Conservation (phyloP, 2,329 filamentous ascomycete genomes). For the Thielaviopsis ethacetica region DNA sequence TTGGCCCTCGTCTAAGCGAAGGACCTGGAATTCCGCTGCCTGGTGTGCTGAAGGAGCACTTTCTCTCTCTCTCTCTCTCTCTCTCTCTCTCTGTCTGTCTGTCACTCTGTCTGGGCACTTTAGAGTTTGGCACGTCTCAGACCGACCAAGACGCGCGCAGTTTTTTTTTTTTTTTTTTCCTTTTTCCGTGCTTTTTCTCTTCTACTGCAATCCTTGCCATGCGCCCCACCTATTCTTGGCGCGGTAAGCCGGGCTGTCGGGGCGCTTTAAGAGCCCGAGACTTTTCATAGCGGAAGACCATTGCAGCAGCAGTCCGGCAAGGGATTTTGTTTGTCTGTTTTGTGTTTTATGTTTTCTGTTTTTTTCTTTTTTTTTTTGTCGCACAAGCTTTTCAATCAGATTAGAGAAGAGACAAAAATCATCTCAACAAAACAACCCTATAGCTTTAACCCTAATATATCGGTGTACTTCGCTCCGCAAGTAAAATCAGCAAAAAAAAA, state of each 20-base stretch:
- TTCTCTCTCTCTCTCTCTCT: too few species aligned
- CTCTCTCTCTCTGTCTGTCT: too few species aligned
- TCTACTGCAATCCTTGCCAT: background rate
- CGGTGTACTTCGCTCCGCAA: too few species aligned
- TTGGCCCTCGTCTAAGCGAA: too few species aligned
- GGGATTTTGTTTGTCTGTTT: background rate
- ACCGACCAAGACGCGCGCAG: background rate
- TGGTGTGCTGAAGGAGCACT: too few species aligned
- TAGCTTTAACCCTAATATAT: too few species aligned
- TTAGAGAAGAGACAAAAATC: too few species aligned
- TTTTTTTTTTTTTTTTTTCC: background rate
- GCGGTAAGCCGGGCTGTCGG: background rate
- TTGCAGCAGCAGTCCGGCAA: background rate
- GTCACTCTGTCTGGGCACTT: too few species aligned
- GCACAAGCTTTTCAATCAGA: background rate
- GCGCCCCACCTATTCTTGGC: background rate
- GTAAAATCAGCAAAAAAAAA: too few species aligned
- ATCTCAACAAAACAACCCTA: too few species aligned
- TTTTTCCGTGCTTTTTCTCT: background rate
- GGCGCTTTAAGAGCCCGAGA: background rate
- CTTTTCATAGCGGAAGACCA: background rate
- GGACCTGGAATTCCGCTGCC: too few species aligned
- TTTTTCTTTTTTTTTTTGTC: background rate
- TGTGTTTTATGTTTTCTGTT: background rate
- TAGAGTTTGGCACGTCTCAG: background rate